These are phyloP conservation scores for Nakazawaea pomicola DNA, from an alignment of 805 yeast genomes.

Conservation along the genomic window DNA sequence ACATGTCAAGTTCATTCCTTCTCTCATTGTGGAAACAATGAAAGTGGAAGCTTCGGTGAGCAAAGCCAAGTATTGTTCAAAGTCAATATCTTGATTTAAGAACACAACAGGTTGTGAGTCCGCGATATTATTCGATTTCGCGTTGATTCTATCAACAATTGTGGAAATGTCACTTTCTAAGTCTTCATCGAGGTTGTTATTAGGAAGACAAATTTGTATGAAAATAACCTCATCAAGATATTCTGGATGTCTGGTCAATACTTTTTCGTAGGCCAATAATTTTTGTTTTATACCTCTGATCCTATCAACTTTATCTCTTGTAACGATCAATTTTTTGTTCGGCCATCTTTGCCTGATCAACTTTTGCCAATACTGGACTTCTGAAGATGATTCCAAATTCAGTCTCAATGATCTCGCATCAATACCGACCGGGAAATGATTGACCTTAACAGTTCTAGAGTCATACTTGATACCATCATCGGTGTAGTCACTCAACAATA, in stretches of 20 bases:
- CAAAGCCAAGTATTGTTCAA: constrained; percentile 84
- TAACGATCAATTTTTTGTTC: constrained; percentile 64
- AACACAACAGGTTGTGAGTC: constrained; percentile 79
- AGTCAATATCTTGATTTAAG: constrained; percentile 82
- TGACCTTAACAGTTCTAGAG: constrained; percentile 51
- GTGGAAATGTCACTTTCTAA: constrained; percentile 69
- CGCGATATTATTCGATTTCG: constrained; percentile 59
- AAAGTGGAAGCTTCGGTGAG: constrained; percentile 83
- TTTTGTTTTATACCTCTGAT: constrained; percentile 88
- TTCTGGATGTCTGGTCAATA: constrained; percentile 67
- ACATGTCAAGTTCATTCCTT: constrained; percentile 95
- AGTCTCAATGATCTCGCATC: constrained; percentile 55
- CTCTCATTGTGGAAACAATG: constrained; percentile 87
- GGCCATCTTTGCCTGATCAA: constrained; percentile 78
- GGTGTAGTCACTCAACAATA: constrained; percentile 78
- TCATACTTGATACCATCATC: constrained; percentile 55
- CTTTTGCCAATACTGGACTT: constrained; percentile 59
- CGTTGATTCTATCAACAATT: constrained; percentile 82
- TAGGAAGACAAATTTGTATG: constrained; percentile 76
- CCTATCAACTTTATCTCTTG: constrained; percentile 84
- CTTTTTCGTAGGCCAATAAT: constrained; percentile 77
- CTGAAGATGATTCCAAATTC: constrained; percentile 37
- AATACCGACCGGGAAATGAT: constrained; percentile 72
- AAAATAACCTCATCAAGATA: constrained; percentile 65
- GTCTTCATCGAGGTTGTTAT: constrained; percentile 39